phyloP scores from a whole-genome alignment of 2,329 filamentous ascomycete species.

The Sporothrix globosa region DNA sequence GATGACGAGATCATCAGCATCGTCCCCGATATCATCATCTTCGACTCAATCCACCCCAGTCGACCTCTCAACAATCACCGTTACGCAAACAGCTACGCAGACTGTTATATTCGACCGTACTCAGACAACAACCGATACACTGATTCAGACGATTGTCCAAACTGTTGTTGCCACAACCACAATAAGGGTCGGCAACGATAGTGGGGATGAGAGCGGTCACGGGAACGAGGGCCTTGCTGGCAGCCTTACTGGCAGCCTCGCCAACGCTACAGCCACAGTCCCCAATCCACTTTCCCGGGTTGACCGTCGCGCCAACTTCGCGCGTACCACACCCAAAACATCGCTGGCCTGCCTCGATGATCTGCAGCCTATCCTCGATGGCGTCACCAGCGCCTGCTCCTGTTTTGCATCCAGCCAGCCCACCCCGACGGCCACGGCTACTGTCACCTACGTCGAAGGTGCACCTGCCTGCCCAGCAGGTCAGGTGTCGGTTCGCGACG shows the following conservation, averaged over 20 bases:
- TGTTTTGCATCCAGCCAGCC: conserved; percentile 30
- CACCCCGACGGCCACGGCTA: conserved; percentile 26
- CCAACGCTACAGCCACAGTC: neutral
- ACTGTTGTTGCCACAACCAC: conserved; percentile 13
- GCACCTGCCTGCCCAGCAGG: conserved; percentile 28
- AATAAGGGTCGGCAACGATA: neutral
- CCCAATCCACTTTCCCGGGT: conserved; percentile 1
- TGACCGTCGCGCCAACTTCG: neutral
- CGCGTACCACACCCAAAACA: conserved; percentile 23
- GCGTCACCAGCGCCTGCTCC: conserved; percentile 30
- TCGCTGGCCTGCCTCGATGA: conserved; percentile 32
- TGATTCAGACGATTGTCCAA: conserved; percentile 14
- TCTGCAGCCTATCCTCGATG: conserved; percentile 23
- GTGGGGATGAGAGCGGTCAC: neutral
- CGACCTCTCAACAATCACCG: conserved; percentile 19
- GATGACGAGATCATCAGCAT: neutral
- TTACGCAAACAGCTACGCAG: conserved; percentile 18
- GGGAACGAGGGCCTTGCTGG: conserved; percentile 4
- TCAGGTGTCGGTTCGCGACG: neutral
- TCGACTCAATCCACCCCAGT: no score
- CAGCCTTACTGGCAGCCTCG: neutral
- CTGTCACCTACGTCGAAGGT: conserved; percentile 17
- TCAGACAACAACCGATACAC: conserved; percentile 15
- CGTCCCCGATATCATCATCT: neutral
- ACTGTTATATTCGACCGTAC: conserved; percentile 22